These are phyloP conservation scores for Poronia punctata DNA, from an alignment of 495 filamentous ascomycete genomes.

Conservation along the genomic window DNA sequence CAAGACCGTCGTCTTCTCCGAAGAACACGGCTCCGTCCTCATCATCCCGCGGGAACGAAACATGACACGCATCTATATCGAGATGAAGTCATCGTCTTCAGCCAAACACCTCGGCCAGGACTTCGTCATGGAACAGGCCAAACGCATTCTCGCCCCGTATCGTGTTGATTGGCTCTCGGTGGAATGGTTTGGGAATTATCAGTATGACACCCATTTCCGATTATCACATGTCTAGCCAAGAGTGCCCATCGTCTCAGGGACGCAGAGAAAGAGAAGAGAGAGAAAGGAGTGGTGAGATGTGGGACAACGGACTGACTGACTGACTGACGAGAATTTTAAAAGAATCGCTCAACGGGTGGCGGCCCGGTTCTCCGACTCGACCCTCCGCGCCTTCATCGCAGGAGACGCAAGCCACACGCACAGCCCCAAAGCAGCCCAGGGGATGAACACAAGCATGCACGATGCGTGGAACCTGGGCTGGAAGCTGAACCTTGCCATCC, in stretches of 20 bases:
- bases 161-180: constrained; percentile 53
- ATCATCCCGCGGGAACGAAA: constrained; percentile 62
- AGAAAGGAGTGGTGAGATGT: no score
- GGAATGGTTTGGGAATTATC: constrained; percentile 55
- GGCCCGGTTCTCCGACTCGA: constrained; percentile 48
- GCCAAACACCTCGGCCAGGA: constrained; percentile 48
- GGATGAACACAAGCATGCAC: constrained; percentile 70
- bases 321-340: neutral
- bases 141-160: constrained; percentile 57
- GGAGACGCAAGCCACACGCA: constrained; percentile 73
- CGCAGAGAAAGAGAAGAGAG: no score
- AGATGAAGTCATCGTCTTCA: constrained; percentile 49
- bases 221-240: no score
- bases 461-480: constrained; percentile 72
- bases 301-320: no score
- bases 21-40: constrained; percentile 55
- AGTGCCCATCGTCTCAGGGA: no score
- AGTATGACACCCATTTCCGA: constrained; percentile 13
- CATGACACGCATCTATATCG: constrained; percentile 62
- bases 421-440: constrained; percentile 68
- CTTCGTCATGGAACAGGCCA: constrained; percentile 58
- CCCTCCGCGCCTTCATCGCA: constrained; percentile 56
- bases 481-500: constrained; percentile 60
- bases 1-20: constrained; percentile 54
- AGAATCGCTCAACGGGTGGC: constrained; percentile 58